phyloP scores from a whole-genome alignment of 805 yeast genomes.

The Sugiyamaella chiloensis region DNA sequence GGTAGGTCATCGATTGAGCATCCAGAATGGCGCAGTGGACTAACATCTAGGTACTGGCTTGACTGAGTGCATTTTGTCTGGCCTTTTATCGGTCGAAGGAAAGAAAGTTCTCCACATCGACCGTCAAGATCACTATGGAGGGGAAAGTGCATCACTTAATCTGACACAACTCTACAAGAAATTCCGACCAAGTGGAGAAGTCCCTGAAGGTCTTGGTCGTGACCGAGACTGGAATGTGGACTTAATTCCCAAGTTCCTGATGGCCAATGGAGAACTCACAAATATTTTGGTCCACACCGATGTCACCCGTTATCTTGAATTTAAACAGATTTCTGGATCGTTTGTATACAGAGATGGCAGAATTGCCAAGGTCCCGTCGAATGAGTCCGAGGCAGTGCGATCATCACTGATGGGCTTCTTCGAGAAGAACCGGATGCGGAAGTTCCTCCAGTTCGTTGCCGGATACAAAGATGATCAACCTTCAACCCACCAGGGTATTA shows the following conservation, averaged over 20 bases:
- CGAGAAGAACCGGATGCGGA: constrained; percentile 93
- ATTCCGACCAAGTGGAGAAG: constrained; percentile 81
- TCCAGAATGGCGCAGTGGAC: no score
- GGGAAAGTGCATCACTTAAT: constrained; percentile 40
- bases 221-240: constrained; percentile 98
- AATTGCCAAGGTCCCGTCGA: constrained; percentile 93
- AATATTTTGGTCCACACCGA: constrained; percentile 93
- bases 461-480: constrained; percentile 73
- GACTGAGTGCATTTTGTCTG: constrained; percentile 94
- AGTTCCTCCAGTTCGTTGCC: constrained; percentile 83
- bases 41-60: constrained; percentile 52
- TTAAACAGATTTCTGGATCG: constrained; percentile 94
- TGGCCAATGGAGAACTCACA: constrained; percentile 97
- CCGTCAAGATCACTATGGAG: constrained; percentile 95
- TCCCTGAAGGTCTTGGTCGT: constrained; percentile 66
- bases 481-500: constrained; percentile 76
- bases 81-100: constrained; percentile 94
- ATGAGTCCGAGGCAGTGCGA: constrained; percentile 83
- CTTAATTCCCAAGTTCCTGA: constrained; percentile 90
- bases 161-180: constrained; percentile 62
- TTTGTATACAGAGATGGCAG: constrained; percentile 88
- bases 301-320: constrained; percentile 92
- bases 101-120: constrained; percentile 96
- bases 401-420: constrained; percentile 94
- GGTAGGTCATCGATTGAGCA: constrained; percentile 45